These are phyloP conservation scores for Calonectria henricotiae DNA, from an alignment of 2,329 filamentous ascomycete genomes.

Conservation along the genomic window DNA sequence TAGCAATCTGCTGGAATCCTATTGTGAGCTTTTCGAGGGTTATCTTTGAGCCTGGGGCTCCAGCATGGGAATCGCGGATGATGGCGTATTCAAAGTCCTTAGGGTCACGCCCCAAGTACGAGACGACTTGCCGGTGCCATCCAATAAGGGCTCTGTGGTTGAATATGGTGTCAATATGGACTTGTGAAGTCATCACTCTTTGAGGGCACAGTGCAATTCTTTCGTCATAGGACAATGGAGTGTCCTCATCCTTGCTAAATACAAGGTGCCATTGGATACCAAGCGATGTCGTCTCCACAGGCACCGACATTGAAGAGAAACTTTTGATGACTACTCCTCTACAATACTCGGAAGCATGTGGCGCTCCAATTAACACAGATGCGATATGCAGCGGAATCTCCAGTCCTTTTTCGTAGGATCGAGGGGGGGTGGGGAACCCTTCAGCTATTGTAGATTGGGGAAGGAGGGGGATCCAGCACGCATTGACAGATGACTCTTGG, in stretches of 20 bases:
- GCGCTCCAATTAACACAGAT: background rate
- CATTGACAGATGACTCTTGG: background rate
- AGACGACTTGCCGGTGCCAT: background rate
- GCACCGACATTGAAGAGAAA: background rate
- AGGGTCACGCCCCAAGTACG: slow-evolving; percentile 1
- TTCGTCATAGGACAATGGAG: background rate
- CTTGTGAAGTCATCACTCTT: background rate
- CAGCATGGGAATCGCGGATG: slow-evolving; percentile 3
- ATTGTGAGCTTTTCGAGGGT: background rate
- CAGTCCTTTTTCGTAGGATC: background rate
- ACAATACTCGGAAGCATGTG: background rate
- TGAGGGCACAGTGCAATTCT: background rate
- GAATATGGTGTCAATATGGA: background rate
- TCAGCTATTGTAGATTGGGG: background rate
- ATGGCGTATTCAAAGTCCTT: background rate
- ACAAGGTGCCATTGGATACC: slow-evolving; percentile 9
- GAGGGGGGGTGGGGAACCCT: background rate
- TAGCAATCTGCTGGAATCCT: slow-evolving; percentile 1
- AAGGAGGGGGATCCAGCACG: slow-evolving; percentile 8
- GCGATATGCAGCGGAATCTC: slow-evolving; percentile 11
- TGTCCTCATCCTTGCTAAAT: slow-evolving; percentile 2
- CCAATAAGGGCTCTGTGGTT: background rate
- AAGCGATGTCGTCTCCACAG: background rate
- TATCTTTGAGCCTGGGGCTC: background rate
- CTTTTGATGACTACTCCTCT: background rate